These are phyloP conservation scores for Termitomyces sp. DNA, from an alignment of 768 basidiomycete genomes.

Conservation along the genomic window DNA sequence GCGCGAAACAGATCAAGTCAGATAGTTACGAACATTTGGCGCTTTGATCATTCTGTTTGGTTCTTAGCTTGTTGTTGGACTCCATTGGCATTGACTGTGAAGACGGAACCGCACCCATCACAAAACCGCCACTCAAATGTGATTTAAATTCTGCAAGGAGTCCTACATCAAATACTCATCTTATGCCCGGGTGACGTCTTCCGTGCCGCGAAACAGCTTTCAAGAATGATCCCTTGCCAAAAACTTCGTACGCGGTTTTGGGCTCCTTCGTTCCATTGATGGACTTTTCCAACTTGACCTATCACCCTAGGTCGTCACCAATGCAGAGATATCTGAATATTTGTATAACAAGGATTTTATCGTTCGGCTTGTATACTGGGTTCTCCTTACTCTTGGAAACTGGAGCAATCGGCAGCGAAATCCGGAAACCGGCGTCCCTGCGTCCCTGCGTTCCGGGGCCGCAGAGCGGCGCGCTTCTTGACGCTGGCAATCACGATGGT, in stretches of 20 bases:
- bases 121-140: not conserved
- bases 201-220: not conserved
- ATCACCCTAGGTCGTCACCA: not conserved
- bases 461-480: constrained; percentile 21
- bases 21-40: no score
- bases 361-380: not conserved
- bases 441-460: constrained; percentile 21
- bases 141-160: not conserved
- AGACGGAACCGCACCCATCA: no score
- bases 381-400: not conserved
- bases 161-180: not conserved
- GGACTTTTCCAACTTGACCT: not conserved
- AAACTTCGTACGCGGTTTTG: not conserved
- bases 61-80: not conserved
- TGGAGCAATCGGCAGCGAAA: not conserved
- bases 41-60: no score
- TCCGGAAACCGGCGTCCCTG: constrained; percentile 13
- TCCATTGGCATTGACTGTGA: not conserved
- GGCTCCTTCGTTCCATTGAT: not conserved
- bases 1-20: no score
- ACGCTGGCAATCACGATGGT: constrained; percentile 17
- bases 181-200: not conserved
- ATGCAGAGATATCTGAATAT: not conserved
- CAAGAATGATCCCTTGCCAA: not conserved
- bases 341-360: not conserved